These are phyloP conservation scores for Graphium sp. DNA, from an alignment of 2,329 filamentous ascomycete species.

Conservation along the genomic window DNA sequence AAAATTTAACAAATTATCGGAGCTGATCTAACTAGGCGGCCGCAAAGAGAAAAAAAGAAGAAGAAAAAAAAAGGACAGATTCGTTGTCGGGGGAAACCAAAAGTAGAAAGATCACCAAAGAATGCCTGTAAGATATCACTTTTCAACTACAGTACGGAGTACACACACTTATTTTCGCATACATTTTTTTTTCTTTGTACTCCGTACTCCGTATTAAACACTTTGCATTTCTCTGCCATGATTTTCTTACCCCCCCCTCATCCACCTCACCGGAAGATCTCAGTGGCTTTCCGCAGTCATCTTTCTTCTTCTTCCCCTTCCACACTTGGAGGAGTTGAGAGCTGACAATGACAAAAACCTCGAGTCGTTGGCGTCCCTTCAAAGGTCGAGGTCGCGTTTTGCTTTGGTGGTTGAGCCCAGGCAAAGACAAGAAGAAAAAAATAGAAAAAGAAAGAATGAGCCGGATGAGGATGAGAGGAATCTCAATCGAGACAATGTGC, in stretches of 20 bases:
- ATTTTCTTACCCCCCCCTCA: neutral
- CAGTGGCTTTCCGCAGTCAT: neutral
- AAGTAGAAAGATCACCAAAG: neutral
- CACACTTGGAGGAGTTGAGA: neutral
- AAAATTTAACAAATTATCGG: neutral
- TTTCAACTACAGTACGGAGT: neutral
- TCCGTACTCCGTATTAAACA: neutral
- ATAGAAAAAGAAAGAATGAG: neutral
- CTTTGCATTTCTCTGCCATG: neutral
- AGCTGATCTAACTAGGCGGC: neutral
- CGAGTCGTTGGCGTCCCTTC: no score
- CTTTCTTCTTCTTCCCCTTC: conserved; percentile 1
- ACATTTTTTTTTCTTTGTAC: neutral
- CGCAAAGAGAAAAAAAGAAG: neutral
- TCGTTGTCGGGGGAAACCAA: neutral
- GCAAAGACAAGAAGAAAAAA: neutral
- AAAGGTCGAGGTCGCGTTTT: neutral
- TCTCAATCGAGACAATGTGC: no score
- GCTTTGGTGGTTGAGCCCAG: neutral
- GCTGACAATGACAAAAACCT: no score
- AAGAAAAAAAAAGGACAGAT: neutral
- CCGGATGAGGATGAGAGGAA: no score
- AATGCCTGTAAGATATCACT: neutral
- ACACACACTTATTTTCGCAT: neutral
- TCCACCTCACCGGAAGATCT: neutral